These are phyloP conservation scores for Rhododendron griersonianum DNA, from an alignment of 148 eudicot genomes.

Conservation along the genomic window DNA sequence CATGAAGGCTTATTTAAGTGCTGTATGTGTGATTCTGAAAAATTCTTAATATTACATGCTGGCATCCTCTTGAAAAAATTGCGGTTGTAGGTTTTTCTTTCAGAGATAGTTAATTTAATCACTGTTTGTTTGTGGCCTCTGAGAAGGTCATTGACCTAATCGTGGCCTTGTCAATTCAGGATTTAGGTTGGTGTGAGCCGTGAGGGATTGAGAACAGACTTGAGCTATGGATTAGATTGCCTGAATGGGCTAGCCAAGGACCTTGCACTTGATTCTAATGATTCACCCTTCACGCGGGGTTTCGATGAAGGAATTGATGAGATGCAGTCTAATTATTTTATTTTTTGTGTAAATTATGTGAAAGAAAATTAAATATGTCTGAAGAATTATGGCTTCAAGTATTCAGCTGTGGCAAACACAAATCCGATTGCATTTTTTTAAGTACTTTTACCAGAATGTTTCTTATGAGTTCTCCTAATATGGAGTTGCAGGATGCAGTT, in stretches of 20 bases:
- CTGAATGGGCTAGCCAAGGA: not conserved
- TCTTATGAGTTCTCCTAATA: not conserved
- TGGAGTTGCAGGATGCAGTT: conserved; percentile 51
- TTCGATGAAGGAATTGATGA: not conserved
- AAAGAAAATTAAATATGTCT: not conserved
- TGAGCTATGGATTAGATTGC: not conserved
- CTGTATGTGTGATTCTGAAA: not conserved
- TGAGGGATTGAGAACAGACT: not conserved
- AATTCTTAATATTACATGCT: not conserved
- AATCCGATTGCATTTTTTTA: not conserved
- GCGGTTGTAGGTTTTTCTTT: not conserved
- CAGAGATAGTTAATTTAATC: not conserved
- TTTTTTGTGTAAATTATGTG: not conserved
- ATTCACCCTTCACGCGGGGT: not conserved
- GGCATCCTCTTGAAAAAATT: not conserved
- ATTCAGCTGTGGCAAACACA: not conserved
- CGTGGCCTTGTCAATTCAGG: not conserved
- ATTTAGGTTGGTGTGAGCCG: not conserved
- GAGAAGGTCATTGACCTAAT: not conserved
- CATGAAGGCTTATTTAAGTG: not conserved
- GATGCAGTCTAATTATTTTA: not conserved
- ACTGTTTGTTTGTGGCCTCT: too few species aligned
- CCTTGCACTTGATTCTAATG: not conserved
- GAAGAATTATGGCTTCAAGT: not conserved
- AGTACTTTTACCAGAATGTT: not conserved